These are phyloP conservation scores for Rhododendron simsii DNA, from an alignment of 148 eudicot genomes.

Conservation along the genomic window DNA sequence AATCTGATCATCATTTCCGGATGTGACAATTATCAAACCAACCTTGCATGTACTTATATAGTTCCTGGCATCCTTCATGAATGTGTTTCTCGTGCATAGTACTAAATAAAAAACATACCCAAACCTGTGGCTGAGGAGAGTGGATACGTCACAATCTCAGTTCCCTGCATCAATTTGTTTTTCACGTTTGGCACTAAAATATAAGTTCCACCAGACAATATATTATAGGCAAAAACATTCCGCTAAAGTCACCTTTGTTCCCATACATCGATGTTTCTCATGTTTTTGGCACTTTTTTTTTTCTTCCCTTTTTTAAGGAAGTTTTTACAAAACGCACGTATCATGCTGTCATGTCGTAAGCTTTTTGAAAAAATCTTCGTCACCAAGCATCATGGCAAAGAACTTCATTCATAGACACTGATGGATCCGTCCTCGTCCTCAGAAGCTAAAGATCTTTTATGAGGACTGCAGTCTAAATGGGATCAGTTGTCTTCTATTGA, in stretches of 20 bases:
- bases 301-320: not conserved
- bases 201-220: not conserved
- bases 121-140: not conserved
- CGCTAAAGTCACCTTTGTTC: not conserved
- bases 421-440: not conserved
- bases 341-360: no score
- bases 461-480: not conserved
- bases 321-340: not conserved
- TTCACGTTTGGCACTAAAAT: not conserved
- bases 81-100: not conserved
- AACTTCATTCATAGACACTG: not conserved
- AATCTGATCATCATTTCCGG: no score
- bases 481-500: not conserved
- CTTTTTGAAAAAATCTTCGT: no score
- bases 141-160: not conserved
- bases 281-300: no score
- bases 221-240: not conserved
- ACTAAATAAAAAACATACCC: no score
- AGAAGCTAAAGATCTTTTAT: not conserved
- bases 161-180: not conserved
- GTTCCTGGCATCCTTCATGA: not conserved
- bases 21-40: no score
- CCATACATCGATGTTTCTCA: not conserved
- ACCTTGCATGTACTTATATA: no score
- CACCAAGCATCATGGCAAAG: no score